phyloP scores from a whole-genome alignment of 768 basidiomycete species.

The Lactarius evosmus region DNA sequence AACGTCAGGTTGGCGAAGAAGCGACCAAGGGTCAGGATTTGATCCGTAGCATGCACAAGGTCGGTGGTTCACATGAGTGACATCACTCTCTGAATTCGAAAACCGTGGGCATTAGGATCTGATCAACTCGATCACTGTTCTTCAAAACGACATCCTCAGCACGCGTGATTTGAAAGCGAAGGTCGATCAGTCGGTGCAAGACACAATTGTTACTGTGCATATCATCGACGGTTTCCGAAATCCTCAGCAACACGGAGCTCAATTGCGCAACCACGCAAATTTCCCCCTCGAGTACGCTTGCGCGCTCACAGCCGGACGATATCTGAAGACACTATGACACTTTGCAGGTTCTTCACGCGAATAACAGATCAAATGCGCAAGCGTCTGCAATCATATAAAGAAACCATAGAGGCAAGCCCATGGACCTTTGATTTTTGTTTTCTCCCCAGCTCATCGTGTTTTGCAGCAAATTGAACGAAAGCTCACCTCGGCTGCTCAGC shows the following conservation, averaged over 20 bases:
- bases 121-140: slow-evolving; percentile 54
- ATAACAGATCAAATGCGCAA: slow-evolving; percentile 71
- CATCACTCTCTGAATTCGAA: background rate
- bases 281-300: slow-evolving; percentile 74
- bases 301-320: background rate
- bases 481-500: slow-evolving; percentile 60
- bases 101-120: slow-evolving; percentile 51
- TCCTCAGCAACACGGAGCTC: slow-evolving; percentile 64
- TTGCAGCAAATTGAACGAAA: slow-evolving; percentile 80
- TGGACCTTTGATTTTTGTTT: background rate
- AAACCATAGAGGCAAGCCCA: slow-evolving; percentile 60
- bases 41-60: slow-evolving; percentile 66
- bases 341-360: slow-evolving; percentile 62
- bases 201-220: slow-evolving; percentile 71
- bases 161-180: slow-evolving; percentile 70
- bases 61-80: slow-evolving; percentile 29
- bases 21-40: slow-evolving; percentile 69
- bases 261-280: slow-evolving; percentile 73
- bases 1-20: slow-evolving; percentile 72
- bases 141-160: slow-evolving; percentile 62
- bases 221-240: slow-evolving; percentile 78
- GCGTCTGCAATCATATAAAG: slow-evolving; percentile 72
- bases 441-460: slow-evolving; percentile 4
- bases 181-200: slow-evolving; percentile 75
- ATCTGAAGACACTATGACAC: background rate